Evolutionary conservation across 2,329 filamentous ascomycete species (phyloP).

Genomic region (Alternaria tenuissima): DNA sequence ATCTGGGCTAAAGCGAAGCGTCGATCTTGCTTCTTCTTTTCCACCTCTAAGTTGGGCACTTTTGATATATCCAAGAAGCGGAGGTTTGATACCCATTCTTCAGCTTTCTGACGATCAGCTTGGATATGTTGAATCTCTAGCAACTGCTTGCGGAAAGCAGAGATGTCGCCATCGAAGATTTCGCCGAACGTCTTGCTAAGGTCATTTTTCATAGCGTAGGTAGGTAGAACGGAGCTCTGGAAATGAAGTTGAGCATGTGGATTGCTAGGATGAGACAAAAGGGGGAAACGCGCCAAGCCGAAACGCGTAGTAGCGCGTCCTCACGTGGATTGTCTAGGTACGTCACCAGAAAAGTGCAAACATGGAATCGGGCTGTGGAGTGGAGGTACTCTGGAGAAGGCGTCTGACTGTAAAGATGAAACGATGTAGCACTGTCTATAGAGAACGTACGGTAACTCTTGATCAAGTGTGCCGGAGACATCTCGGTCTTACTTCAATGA

Average conservation of each 20-base stretch:
- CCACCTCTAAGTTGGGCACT: constrained; percentile 7
- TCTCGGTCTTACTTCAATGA: neutral
- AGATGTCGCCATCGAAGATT: constrained; percentile 21
- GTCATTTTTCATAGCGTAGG: constrained; percentile 23
- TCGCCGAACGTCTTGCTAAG: constrained; percentile 25
- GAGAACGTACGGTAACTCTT: neutral
- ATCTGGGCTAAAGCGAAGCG: neutral
- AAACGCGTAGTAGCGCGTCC: neutral
- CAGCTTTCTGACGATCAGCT: constrained; percentile 15
- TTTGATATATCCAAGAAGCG: constrained; percentile 29
- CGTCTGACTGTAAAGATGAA: neutral
- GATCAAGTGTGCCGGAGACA: neutral
- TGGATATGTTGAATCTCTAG: constrained; percentile 18
- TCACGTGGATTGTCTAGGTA: neutral
- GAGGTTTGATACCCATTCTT: constrained; percentile 18
- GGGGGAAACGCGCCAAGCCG: neutral
- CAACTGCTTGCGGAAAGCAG: constrained; percentile 23
- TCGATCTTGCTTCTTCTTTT: neutral
- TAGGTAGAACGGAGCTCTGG: neutral
- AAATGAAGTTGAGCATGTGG: neutral
- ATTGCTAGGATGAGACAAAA: neutral
- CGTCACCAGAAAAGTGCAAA: neutral
- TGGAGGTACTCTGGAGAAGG: neutral
- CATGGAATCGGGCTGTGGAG: neutral
- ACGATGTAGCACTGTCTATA: neutral